phyloP scores from a whole-genome alignment of 2,329 filamentous ascomycete species.

The Monilinia laxa region DNA sequence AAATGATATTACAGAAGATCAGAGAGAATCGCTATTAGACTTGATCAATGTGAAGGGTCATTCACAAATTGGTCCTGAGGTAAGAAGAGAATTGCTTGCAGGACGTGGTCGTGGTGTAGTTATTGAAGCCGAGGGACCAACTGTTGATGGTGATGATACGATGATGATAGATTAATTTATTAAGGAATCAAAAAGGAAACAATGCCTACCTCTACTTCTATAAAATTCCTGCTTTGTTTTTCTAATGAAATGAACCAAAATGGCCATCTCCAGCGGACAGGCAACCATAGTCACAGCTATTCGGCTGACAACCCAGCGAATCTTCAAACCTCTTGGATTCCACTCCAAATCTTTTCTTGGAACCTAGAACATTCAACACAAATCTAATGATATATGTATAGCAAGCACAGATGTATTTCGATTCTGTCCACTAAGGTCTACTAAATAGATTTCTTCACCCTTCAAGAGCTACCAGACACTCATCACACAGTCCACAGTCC shows the following conservation, averaged over 20 bases:
- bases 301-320: background rate
- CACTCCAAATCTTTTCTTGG: background rate
- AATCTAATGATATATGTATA: background rate
- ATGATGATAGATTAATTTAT: conserved; percentile 65
- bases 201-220: background rate
- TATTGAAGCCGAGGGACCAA: conserved; percentile 56
- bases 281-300: conserved; percentile 2
- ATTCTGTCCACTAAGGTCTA: too few species aligned
- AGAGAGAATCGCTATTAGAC: conserved; percentile 87
- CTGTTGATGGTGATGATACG: conserved; percentile 79
- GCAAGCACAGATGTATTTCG: conserved; percentile 11
- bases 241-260: background rate
- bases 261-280: background rate
- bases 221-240: background rate
- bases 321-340: background rate
- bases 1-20: conserved; percentile 94
- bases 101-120: conserved; percentile 81
- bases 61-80: conserved; percentile 84
- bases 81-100: conserved; percentile 82
- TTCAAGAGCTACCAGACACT: too few species aligned
- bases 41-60: conserved; percentile 82
- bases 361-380: too few species aligned
- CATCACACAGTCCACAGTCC: too few species aligned
- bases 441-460: too few species aligned
- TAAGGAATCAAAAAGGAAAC: conserved; percentile 7